Base-by-base conservation (phyloP, 208 protist genomes). In the Trypanosoma mega region DNA sequence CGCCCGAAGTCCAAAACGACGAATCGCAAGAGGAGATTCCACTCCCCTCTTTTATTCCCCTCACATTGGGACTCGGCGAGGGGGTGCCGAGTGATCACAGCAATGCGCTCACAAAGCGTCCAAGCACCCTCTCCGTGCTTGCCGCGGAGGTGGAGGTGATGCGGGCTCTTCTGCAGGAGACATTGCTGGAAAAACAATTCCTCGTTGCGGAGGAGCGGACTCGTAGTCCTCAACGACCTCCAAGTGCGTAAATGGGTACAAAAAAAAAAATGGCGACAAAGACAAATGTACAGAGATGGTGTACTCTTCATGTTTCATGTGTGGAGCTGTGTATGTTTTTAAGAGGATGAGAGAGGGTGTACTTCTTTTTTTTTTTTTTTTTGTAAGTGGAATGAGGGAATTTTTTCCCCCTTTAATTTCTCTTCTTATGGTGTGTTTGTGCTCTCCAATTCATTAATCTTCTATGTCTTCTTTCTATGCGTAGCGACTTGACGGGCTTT, bases 151-250 rank as follows among this genome's bases (percentile, higher is more conserved):
- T 72, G 54, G 44, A 66, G 31, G 67, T 44, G 14, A 71, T 82
- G 62, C 70, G 61, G 16, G 34, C 61, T 2, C 61, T 68, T 0
- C 74, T 86, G 68, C 67, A 72, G 18, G 61, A 67, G 31, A 73
- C 80, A 6, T 50, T 86, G 45, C 57, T 68, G 29, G 66, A 80
- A 43, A 77, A 82, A 3, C 77, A 87, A 26, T 16, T 55, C 6
- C 23, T 78, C 14, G 16, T 36, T 48, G 53, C 39, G 27, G 34
- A 58, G 29, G 56, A 61, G 9, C 33, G 47, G 12, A 33, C 45
- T 7, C 26, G 37, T 14, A 36, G 12, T n/a, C n/a, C n/a, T n/a
- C n/a, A n/a, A n/a, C n/a, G n/a, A n/a, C n/a, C n/a, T n/a, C n/a
- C n/a, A n/a, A n/a, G n/a, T n/a, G n/a, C n/a, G n/a, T n/a, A n/a